These are phyloP conservation scores for Nepenthes gracilis DNA, from an alignment of 148 eudicot genomes.

Conservation along the genomic window DNA sequence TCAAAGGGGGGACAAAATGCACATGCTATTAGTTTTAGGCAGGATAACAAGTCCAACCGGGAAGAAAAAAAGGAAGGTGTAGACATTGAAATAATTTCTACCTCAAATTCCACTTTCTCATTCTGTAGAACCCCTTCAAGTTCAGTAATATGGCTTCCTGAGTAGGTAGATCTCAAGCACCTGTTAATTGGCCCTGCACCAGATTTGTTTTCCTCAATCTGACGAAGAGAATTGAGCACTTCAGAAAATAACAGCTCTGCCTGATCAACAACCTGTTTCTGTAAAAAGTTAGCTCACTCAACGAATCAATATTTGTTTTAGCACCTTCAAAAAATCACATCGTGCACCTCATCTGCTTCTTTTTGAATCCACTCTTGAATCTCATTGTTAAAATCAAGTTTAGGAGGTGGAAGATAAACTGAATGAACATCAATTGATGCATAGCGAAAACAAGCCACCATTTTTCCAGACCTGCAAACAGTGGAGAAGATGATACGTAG, in stretches of 20 bases:
- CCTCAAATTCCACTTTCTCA: constrained; percentile 78
- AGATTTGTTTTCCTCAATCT: constrained; percentile 40
- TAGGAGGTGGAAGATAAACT: constrained; percentile 77
- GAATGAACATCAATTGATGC: constrained; percentile 96
- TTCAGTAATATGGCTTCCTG: constrained; percentile 40
- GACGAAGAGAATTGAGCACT: constrained; percentile 54
- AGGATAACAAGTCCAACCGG: too few relatives aligned
- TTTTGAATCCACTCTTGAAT: constrained; percentile 72
- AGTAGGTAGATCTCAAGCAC: constrained; percentile 22
- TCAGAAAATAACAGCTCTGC: constrained; percentile 77
- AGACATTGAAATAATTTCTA: constrained; percentile 2
- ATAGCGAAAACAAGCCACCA: constrained; percentile 99
- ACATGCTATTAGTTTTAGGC: too few relatives aligned
- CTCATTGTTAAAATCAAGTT: constrained; percentile 70
- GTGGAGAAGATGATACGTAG: background rate
- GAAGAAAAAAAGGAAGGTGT: too few relatives aligned
- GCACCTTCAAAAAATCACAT: background rate
- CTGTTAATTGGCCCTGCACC: constrained; percentile 21
- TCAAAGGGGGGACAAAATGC: too few relatives aligned
- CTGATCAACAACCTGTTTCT: constrained; percentile 44
- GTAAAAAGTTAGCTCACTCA: background rate
- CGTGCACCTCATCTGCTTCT: constrained; percentile 69
- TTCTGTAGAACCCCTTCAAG: constrained; percentile 53
- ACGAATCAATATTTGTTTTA: background rate
- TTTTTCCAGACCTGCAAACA: constrained; percentile 67